Evolutionary conservation across 2,329 filamentous ascomycete species (phyloP).

Genomic region (Ceratocystis papillata): DNA sequence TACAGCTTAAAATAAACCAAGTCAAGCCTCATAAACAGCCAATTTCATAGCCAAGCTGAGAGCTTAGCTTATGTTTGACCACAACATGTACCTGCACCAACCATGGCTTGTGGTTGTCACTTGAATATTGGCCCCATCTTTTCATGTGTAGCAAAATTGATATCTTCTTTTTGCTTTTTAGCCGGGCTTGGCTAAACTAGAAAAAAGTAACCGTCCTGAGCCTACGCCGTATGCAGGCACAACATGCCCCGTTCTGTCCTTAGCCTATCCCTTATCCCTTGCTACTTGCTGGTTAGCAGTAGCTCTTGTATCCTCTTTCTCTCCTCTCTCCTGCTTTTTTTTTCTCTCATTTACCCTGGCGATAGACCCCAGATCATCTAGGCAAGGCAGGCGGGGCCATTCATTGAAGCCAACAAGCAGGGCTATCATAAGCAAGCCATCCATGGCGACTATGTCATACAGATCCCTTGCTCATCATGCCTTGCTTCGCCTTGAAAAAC

Average conservation of each 20-base stretch:
- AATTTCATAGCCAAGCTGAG: no score
- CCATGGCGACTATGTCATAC: background rate
- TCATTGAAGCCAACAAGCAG: no score
- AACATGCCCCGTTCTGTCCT: background rate
- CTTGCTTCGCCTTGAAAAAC: background rate
- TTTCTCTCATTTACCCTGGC: background rate
- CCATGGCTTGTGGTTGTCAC: no score
- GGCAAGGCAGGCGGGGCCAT: no score
- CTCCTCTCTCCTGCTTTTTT: background rate
- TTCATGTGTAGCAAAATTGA: no score
- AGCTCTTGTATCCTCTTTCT: background rate
- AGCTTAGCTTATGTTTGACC: no score
- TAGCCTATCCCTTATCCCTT: background rate
- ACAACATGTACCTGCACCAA: no score
- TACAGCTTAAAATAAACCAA: conserved; percentile 1
- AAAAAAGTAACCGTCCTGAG: no score
- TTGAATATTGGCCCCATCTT: no score
- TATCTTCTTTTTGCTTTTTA: no score
- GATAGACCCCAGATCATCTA: background rate
- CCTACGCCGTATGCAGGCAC: no score
- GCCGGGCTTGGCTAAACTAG: no score
- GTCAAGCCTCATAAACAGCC: background rate
- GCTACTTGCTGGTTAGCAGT: background rate
- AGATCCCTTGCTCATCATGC: background rate
- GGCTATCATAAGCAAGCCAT: background rate